These are phyloP conservation scores for Citrullus colocynthis DNA, from an alignment of 306 rosid species.

Conservation along the genomic window DNA sequence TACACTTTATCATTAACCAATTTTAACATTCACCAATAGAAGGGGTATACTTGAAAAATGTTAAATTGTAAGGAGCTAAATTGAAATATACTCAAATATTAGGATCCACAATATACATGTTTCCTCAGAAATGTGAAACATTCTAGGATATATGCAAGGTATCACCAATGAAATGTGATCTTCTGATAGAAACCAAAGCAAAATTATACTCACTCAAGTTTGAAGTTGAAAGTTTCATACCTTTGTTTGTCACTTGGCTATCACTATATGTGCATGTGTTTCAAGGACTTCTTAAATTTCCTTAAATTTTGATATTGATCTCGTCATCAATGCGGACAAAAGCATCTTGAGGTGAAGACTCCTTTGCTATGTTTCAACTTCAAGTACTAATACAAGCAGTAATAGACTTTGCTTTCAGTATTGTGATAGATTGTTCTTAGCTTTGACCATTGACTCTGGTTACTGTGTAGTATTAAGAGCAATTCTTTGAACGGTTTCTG, in stretches of 20 bases:
- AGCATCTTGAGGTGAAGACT: neutral
- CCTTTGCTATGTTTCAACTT: neutral
- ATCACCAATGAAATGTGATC: no score
- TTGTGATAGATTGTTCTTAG: neutral
- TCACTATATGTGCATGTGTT: neutral
- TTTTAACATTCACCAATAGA: no score
- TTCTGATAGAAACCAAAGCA: no score
- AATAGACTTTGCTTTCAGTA: neutral
- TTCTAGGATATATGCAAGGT: no score
- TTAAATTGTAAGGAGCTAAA: no score
- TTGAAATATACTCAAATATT: no score
- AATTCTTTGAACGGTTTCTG: neutral
- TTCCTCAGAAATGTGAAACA: no score
- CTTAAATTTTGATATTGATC: neutral
- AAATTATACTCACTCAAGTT: neutral
- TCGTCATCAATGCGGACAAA: neutral
- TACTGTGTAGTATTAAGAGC: neutral
- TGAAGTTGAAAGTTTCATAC: neutral
- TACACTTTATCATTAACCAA: no score
- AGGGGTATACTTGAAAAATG: no score
- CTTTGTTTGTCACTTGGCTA: neutral
- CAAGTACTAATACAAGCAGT: neutral
- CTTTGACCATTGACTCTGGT: neutral
- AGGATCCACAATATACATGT: no score
- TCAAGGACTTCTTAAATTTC: neutral